Evolutionary conservation across 2,329 filamentous ascomycete genomes (phyloP).

Genomic region (Alternaria gaisen): DNA sequence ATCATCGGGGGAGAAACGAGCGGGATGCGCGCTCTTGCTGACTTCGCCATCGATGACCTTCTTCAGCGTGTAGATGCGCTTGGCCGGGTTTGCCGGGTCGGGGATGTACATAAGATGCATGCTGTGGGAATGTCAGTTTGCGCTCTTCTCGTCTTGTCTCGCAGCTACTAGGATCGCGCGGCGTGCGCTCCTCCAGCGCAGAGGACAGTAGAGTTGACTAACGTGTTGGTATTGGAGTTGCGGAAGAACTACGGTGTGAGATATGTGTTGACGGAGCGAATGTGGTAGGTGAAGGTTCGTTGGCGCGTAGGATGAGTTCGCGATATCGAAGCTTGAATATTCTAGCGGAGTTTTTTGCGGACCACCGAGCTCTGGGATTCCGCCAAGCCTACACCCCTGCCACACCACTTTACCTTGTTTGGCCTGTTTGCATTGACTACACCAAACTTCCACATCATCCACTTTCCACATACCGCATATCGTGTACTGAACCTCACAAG

Average conservation of each 20-base stretch:
- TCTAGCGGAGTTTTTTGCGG: conserved; percentile 35
- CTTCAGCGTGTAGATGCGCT: conserved; percentile 93
- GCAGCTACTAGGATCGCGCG: not conserved
- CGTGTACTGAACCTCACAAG: conserved; percentile 7
- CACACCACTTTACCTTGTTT: not conserved
- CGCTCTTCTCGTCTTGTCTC: not conserved
- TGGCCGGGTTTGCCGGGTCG: conserved; percentile 72
- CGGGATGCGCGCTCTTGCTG: conserved; percentile 95
- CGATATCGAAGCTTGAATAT: conserved; percentile 11
- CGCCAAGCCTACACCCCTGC: not conserved
- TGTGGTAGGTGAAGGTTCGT: not conserved
- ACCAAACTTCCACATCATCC: conserved; percentile 21
- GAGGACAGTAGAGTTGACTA: not conserved
- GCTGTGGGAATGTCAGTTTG: conserved; percentile 25
- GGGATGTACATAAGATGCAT: conserved; percentile 89
- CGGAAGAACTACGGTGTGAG: not conserved
- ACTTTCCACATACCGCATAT: conserved; percentile 25
- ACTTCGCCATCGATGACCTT: conserved; percentile 84
- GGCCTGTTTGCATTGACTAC: conserved; percentile 20
- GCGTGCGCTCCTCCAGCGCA: not conserved
- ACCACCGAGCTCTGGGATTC: conserved; percentile 25
- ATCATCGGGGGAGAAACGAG: conserved; percentile 96
- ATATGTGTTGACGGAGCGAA: not conserved
- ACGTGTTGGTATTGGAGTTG: conserved; percentile 9
- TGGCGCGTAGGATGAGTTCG: conserved; percentile 11